Evolutionary conservation across 1,284 basidiomycete genomes (phyloP).

Genomic region (Cryptococcus sp.): DNA sequence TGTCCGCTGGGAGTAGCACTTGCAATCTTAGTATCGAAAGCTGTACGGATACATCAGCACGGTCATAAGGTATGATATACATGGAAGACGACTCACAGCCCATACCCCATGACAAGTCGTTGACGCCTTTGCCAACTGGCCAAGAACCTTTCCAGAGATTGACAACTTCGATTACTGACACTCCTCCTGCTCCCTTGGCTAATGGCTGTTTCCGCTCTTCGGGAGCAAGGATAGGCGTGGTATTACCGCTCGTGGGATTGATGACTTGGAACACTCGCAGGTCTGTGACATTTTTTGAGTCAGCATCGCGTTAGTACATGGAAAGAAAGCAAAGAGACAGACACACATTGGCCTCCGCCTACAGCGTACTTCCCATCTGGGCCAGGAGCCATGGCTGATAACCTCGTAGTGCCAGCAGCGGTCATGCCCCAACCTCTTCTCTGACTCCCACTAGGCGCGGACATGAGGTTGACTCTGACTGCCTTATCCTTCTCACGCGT

Average conservation of each 20-base stretch:
- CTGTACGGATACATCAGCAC: conserved; percentile 53
- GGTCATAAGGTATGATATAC: neutral
- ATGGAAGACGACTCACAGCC: conserved; percentile 60
- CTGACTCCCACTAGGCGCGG: conserved; percentile 3
- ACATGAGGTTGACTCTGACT: conserved; percentile 39
- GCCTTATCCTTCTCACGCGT: conserved; percentile 23
- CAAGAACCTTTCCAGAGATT: conserved; percentile 51
- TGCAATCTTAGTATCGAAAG: conserved; percentile 72
- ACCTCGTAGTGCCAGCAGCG: conserved; percentile 24
- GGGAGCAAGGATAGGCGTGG: conserved; percentile 18
- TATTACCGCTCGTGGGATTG: conserved; percentile 17
- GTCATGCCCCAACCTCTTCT: conserved; percentile 25
- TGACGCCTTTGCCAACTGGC: conserved; percentile 46
- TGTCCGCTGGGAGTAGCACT: conserved; percentile 82
- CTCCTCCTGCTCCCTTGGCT: conserved; percentile 42
- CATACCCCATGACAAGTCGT: conserved; percentile 75
- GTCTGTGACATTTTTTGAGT: conserved; percentile 25
- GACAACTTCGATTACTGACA: conserved; percentile 43
- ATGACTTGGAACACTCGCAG: conserved; percentile 43
- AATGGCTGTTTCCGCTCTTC: conserved; percentile 18
- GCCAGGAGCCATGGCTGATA: conserved; percentile 48
- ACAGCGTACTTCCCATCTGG: conserved; percentile 44
- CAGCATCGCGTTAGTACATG: conserved; percentile 6
- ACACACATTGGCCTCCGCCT: conserved; percentile 51
- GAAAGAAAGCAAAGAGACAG: neutral